A percentile compares a stretch with the other conserved stretches of the same genome.
phyloP scores from a whole-genome alignment of 768 basidiomycete genomes.

The Psilocybe cubensis region DNA sequence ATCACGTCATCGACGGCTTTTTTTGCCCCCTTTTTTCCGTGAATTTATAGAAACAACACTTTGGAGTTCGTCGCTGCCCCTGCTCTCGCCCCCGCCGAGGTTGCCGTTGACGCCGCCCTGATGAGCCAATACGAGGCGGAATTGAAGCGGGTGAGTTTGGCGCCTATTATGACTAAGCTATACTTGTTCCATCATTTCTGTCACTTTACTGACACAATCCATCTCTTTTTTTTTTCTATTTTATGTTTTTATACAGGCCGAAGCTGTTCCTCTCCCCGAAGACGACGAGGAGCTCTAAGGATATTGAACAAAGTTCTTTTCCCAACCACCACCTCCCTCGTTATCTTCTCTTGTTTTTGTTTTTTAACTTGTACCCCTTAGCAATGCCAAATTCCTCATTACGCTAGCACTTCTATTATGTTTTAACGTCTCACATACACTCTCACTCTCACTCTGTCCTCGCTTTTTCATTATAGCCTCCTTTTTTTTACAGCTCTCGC shows the following conservation, averaged over 20 bases:
- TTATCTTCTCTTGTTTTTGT: background rate
- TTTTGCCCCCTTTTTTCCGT: conserved; percentile 6
- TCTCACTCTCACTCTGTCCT: background rate
- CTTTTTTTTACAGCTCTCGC: no score
- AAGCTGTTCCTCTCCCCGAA: conserved; percentile 93
- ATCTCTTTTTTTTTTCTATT: no score
- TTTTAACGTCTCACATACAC: background rate
- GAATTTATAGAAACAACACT: conserved; percentile 62
- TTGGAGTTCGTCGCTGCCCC: conserved; percentile 98
- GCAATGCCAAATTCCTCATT: no score
- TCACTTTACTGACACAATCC: no score
- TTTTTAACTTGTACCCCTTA: no score
- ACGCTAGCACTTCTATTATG: background rate
- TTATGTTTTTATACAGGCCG: conserved; percentile 74
- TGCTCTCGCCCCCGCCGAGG: conserved; percentile 93
- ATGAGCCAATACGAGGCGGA: conserved; percentile 83
- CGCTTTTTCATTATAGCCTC: background rate
- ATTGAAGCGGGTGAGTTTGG: conserved; percentile 59
- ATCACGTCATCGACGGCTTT: background rate
- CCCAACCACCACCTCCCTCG: background rate
- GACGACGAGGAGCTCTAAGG: conserved; percentile 87
- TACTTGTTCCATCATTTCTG: no score
- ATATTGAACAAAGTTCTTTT: conserved; percentile 13
- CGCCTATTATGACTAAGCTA: no score
- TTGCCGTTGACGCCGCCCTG: conserved; percentile 75